Base-by-base conservation (phyloP, 306 rosid species). In the Rosa chinensis region DNA sequence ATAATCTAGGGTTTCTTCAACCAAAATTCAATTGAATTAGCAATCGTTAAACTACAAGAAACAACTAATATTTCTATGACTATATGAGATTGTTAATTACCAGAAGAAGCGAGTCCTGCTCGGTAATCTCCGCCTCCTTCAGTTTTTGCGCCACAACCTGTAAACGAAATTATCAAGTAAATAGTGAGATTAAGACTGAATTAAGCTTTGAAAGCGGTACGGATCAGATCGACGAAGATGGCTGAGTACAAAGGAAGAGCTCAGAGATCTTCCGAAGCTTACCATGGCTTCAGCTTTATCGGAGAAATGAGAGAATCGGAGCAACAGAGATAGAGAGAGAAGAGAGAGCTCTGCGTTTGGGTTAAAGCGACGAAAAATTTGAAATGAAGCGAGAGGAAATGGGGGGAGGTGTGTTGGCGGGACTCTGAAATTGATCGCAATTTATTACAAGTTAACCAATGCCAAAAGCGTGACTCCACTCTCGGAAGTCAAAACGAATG, bases 101-200 rank as follows among this genome's bases (percentile, higher is more conserved):
- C 90, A 95, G 98, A 85, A 91, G 99, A 83, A 93, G 99, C 43
- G 99, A 95, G 42, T 91, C 91, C 90, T 93, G 99, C 87, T 95
- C 94, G 35, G 95, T 93, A 83, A 93, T 93, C 84, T 93, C 96
- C 55, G 97, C 89, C 84, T 91, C 96, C 90, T 93, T 93, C 84
- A 84, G 74, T 63, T 90, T 93, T 91, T 93, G 98, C 3, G 91
- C 96, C 49, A 90, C 96, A 45, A 91, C 98, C 98, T 95, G 92
- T 56, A 9, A 82, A 71, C 56, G 83, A 70, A 14, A 53, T 64
- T 62, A 23, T 13, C 28, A 70, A n/a, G 6, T 58, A 32, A 56
- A 45, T 50, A 47, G 70, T n/a, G 74, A 75, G 72, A 79, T 74
- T 49, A 25, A 70, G 12, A 18, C 32, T 37, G 44, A 40, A 32